Evolutionary conservation across 2,329 filamentous ascomycete genomes (phyloP).

Genomic region (Leptographium procerum): DNA sequence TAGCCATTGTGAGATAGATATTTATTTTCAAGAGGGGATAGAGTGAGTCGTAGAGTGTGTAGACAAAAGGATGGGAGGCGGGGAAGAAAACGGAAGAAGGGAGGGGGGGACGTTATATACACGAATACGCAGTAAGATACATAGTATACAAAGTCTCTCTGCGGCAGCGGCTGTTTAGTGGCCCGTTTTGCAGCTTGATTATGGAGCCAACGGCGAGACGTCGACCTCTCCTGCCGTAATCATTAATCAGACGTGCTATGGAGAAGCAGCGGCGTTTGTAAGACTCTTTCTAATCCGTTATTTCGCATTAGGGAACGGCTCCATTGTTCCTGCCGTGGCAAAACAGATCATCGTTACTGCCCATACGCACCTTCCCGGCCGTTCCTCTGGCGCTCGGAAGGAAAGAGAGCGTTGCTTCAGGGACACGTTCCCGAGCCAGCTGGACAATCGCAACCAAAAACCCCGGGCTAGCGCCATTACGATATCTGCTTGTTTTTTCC

Average conservation of each 20-base stretch:
- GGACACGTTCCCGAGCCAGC: neutral
- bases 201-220: no score
- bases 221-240: neutral
- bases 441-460: neutral
- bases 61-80: neutral
- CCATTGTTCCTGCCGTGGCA: neutral
- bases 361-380: no score
- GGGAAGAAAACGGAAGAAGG: neutral
- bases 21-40: constrained; percentile 5
- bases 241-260: neutral
- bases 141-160: neutral
- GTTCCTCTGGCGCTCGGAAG: neutral
- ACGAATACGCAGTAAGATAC: no score
- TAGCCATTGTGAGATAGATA: constrained; percentile 59
- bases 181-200: neutral
- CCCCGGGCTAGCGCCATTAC: neutral
- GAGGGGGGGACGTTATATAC: neutral
- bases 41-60: neutral
- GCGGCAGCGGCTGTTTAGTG: neutral
- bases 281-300: neutral
- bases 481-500: no score
- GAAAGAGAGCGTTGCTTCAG: neutral
- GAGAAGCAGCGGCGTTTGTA: neutral
- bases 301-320: neutral
- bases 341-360: neutral